Evolutionary conservation across 768 basidiomycete species (phyloP).

Genomic region (Hypholoma fasciculare): DNA sequence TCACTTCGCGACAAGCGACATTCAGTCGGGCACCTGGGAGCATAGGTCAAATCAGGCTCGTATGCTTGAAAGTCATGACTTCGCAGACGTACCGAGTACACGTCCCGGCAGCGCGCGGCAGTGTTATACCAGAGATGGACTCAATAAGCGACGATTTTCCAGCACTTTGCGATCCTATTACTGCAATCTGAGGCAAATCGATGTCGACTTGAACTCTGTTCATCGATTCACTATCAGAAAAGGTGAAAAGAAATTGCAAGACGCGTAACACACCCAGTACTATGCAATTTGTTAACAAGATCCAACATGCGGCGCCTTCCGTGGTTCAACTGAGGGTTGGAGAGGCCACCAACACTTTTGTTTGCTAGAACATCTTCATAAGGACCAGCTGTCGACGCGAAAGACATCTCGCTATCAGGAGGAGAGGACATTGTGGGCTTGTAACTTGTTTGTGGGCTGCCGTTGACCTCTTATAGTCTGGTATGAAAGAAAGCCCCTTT

Average conservation of each 20-base stretch:
- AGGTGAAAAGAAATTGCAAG: not conserved
- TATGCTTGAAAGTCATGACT: no score
- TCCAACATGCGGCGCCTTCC: conserved; percentile 50
- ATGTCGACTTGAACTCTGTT: conserved; percentile 67
- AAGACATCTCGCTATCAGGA: no score
- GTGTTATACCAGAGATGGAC: conserved; percentile 69
- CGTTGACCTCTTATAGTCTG: no score
- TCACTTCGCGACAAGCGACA: conserved; percentile 47
- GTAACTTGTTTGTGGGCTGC: no score
- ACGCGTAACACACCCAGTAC: conserved; percentile 49
- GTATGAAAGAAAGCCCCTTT: no score
- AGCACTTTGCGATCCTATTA: conserved; percentile 71
- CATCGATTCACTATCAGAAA: not conserved
- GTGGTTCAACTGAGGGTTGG: conserved; percentile 41
- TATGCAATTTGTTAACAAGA: conserved; percentile 57
- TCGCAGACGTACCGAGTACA: conserved; percentile 58
- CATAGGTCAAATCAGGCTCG: not conserved
- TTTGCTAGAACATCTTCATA: no score
- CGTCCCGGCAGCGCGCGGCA: conserved; percentile 71
- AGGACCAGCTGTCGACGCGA: no score
- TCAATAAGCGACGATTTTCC: conserved; percentile 82
- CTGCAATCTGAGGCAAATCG: conserved; percentile 72
- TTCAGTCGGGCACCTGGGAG: conserved; percentile 55
- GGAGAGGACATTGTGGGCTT: no score
- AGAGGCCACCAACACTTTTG: conserved; percentile 39